Conservation (phyloP, 176 grass and related monocot genomes). For the Stipa capillata region DNA sequence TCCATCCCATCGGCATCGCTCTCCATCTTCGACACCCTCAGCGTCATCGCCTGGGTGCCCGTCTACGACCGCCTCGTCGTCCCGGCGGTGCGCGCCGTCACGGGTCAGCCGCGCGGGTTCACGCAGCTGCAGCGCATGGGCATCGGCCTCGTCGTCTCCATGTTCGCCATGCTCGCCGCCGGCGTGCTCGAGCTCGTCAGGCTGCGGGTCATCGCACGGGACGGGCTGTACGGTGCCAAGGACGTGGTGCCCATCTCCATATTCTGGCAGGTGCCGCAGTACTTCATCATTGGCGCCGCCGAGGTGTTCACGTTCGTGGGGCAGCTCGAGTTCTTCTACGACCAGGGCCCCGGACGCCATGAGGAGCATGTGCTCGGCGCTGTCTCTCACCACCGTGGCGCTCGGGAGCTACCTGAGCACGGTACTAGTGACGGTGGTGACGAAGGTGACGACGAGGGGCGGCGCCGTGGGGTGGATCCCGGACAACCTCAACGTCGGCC, state of each 20-base stretch:
- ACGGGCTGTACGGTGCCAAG: slow-evolving; percentile 31
- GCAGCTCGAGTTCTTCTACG: slow-evolving; percentile 93
- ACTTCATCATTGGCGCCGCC: slow-evolving; percentile 67
- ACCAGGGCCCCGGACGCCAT: slow-evolving; percentile 87
- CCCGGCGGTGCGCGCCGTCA: slow-evolving; percentile 34
- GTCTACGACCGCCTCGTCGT: slow-evolving; percentile 68
- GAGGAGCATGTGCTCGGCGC: slow-evolving; percentile 68
- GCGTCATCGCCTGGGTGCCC: slow-evolving; percentile 76
- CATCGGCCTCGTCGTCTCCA: slow-evolving; percentile 75
- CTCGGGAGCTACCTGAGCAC: slow-evolving; percentile 79
- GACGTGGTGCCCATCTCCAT: slow-evolving; percentile 58
- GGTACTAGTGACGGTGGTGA: slow-evolving; percentile 68
- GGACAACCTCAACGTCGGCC: slow-evolving; percentile 67
- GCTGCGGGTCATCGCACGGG: slow-evolving; percentile 24
- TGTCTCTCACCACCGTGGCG: slow-evolving; percentile 63
- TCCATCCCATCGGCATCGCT: slow-evolving; percentile 53
- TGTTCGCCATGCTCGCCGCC: slow-evolving; percentile 68
- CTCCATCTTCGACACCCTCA: slow-evolving; percentile 74
- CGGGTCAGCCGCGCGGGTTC: slow-evolving; percentile 48
- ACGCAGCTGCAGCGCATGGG: slow-evolving; percentile 93
- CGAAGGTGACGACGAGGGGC: slow-evolving; percentile 33
- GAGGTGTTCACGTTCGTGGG: slow-evolving; percentile 78
- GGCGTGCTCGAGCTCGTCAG: slow-evolving; percentile 56
- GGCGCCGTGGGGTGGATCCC: slow-evolving; percentile 69
- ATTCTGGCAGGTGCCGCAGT: slow-evolving; percentile 88